Conservation (phyloP, 495 filamentous ascomycete species). For the Penicillium arizonense region DNA sequence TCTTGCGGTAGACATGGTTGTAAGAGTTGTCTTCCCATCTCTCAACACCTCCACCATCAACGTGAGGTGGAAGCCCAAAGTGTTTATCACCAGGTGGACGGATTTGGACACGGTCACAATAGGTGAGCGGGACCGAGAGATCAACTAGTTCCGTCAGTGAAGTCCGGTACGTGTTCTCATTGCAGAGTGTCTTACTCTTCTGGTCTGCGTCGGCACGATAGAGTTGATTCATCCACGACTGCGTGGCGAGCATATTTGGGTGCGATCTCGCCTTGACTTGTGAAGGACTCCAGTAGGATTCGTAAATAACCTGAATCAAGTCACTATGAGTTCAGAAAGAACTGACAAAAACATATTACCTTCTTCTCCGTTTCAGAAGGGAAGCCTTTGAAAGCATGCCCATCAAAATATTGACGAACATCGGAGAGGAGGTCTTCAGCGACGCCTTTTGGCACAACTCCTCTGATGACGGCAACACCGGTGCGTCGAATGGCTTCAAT, state of each 20-base stretch:
- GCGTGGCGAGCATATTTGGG: conserved; percentile 59
- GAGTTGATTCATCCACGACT: conserved; percentile 63
- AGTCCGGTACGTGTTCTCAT: conserved; percentile 38
- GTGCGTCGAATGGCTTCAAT: conserved; percentile 3
- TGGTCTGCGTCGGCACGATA: conserved; percentile 51
- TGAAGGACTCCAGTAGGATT: conserved; percentile 74
- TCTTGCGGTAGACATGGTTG: conserved; percentile 61
- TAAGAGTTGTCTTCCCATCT: conserved; percentile 73
- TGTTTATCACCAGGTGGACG: conserved; percentile 50
- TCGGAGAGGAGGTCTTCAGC: conserved; percentile 56
- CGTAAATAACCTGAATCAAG: conserved; percentile 66
- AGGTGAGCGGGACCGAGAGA: conserved; percentile 50
- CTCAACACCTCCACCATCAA: conserved; percentile 72
- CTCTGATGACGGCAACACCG: conserved; percentile 57
- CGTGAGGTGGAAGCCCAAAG: conserved; percentile 73
- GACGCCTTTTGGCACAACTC: conserved; percentile 55
- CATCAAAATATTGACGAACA: conserved; percentile 25
- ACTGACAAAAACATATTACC: conserved; percentile 5
- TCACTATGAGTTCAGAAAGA: conserved; percentile 24
- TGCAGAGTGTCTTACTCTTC: conserved; percentile 17
- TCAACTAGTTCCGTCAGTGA: neutral
- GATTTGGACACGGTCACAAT: conserved; percentile 75
- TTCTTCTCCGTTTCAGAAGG: conserved; percentile 44
- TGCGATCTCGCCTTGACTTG: conserved; percentile 67
- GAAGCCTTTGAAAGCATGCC: neutral